A percentile compares a stretch with the other conserved stretches of the same genome.
phyloP scores from a whole-genome alignment of 2,329 filamentous ascomycete genomes.

The Talaromyces funiculosus region DNA sequence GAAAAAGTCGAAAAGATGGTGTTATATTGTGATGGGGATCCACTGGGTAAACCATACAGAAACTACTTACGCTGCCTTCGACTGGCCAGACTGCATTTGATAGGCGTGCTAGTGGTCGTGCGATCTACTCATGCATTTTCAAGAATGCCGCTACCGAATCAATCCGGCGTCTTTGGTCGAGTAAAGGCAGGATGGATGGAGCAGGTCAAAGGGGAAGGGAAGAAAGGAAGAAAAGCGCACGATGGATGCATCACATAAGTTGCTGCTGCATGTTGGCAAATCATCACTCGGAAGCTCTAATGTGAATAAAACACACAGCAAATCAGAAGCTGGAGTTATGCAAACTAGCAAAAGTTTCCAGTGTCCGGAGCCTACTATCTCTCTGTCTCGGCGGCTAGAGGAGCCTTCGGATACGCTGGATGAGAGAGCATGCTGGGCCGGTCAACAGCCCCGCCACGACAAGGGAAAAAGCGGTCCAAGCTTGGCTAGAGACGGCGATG shows the following conservation, averaged over 20 bases:
- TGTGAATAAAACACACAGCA: neutral
- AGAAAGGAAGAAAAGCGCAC: constrained; percentile 3
- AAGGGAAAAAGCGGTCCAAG: neutral
- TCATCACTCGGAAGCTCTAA: neutral
- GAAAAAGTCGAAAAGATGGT: neutral
- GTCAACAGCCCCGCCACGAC: neutral
- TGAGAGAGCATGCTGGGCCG: neutral
- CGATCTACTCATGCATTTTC: neutral
- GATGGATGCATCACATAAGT: neutral
- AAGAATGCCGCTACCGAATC: neutral
- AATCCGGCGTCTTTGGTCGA: neutral
- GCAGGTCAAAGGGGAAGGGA: neutral
- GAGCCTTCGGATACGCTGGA: constrained; percentile 12
- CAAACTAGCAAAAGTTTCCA: neutral
- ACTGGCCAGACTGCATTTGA: neutral
- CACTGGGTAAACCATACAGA: neutral
- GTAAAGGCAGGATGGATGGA: neutral
- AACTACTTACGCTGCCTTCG: neutral
- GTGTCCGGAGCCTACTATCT: constrained; percentile 1
- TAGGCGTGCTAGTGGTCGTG: neutral
- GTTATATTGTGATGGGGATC: neutral
- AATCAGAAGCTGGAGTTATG: constrained; percentile 7
- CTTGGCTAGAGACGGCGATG: neutral
- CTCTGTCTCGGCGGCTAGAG: constrained; percentile 8
- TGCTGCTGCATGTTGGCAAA: constrained; percentile 1